These are phyloP conservation scores for Lactarius deliciosus DNA, from an alignment of 768 basidiomycete species.

Conservation along the genomic window DNA sequence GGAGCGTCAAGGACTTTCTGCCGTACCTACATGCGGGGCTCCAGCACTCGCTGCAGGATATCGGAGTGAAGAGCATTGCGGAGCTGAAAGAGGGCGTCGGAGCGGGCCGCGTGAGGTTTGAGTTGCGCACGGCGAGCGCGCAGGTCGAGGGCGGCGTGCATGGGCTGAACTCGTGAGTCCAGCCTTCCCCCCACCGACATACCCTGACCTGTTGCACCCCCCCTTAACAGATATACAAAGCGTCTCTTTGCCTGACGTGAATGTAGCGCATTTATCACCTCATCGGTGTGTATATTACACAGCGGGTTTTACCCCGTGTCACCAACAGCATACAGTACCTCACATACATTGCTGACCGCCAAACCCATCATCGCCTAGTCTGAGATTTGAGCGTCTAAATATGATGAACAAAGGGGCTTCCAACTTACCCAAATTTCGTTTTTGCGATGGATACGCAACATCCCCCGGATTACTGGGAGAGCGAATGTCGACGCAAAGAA, in stretches of 20 bases:
- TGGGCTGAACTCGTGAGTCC: slow-evolving; percentile 87
- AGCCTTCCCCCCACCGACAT: neutral
- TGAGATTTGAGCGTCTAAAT: neutral
- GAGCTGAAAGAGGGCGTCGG: slow-evolving; percentile 67
- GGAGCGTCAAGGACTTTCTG: slow-evolving; percentile 87
- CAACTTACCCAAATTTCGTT: neutral
- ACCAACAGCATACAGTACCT: neutral
- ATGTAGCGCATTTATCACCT: slow-evolving; percentile 5
- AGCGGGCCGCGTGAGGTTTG: slow-evolving; percentile 75
- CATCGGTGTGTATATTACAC: neutral
- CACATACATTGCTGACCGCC: neutral
- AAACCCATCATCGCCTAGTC: neutral
- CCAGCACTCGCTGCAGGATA: slow-evolving; percentile 94
- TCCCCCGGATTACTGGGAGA: neutral
- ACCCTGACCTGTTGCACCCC: neutral
- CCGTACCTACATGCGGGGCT: slow-evolving; percentile 81
- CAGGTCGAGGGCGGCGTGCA: slow-evolving; percentile 96
- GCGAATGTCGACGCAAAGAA: neutral
- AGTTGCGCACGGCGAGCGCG: slow-evolving; percentile 90
- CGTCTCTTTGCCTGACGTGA: slow-evolving; percentile 44
- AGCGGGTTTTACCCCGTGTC: neutral
- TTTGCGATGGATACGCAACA: neutral
- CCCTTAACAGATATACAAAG: slow-evolving; percentile 51
- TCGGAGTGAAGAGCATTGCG: slow-evolving; percentile 69
- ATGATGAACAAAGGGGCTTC: neutral